phyloP scores from a whole-genome alignment of 225 moss, liverwort and hornwort genomes.

The Sphagnum tenellum region DNA sequence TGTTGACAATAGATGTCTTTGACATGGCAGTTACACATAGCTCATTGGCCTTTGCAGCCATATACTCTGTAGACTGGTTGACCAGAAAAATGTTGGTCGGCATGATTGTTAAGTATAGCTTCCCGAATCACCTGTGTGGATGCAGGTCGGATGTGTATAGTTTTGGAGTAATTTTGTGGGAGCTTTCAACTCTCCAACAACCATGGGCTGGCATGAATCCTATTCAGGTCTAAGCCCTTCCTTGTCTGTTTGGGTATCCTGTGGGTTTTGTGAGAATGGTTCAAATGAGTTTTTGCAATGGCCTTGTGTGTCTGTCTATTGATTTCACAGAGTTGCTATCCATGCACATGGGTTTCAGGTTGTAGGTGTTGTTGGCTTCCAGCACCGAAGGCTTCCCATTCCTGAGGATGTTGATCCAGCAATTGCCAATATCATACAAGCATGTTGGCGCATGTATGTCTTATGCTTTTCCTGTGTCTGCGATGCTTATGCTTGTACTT shows the following conservation, averaged over 20 bases:
- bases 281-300: not conserved
- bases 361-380: constrained; percentile 55
- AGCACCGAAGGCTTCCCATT: constrained; percentile 40
- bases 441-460: constrained; percentile 42
- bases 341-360: constrained; percentile 22
- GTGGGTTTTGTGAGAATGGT: not conserved
- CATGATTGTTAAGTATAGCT: too few species aligned
- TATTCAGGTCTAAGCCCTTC: constrained; percentile 21
- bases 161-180: constrained; percentile 60
- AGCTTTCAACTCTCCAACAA: constrained; percentile 36
- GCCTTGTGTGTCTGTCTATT: too few species aligned
- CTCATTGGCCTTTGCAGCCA: too few species aligned
- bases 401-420: constrained; percentile 29
- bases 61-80: too few species aligned
- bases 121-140: too few species aligned
- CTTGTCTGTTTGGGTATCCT: not conserved
- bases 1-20: too few species aligned
- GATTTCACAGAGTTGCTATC: not conserved
- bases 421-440: constrained; percentile 24
- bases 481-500: not conserved
- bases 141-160: constrained; percentile 34
- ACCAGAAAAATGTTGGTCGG: too few species aligned
- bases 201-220: constrained; percentile 57
- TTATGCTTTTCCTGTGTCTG: not conserved
- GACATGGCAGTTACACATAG: too few species aligned